Conservation (phyloP, 805 yeast genomes). For the Candida pseudoglaebosa region DNA sequence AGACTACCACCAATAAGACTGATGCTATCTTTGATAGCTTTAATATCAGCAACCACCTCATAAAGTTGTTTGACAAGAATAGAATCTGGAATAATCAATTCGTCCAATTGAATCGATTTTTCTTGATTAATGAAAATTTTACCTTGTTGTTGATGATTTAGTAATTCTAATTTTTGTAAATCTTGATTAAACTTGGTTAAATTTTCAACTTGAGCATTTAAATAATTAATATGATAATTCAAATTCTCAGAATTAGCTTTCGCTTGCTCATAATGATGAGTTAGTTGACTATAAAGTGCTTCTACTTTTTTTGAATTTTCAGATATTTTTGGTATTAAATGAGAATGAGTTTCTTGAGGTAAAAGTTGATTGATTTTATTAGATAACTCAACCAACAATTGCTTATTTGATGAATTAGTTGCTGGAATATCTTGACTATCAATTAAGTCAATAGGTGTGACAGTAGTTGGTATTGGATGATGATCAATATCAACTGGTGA, state of each 20-base stretch:
- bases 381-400: conserved; percentile 13
- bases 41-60: conserved; percentile 58
- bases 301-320: conserved; percentile 18
- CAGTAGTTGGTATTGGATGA: conserved; percentile 1
- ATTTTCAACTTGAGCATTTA: conserved; percentile 20
- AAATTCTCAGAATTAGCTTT: conserved; percentile 29
- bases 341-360: conserved; percentile 12
- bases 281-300: conserved; percentile 29
- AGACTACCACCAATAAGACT: conserved; percentile 54
- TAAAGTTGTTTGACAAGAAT: conserved; percentile 55
- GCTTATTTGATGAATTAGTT: conserved; percentile 3
- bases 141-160: conserved; percentile 18
- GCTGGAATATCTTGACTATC: conserved; percentile 14
- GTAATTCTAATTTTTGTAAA: conserved; percentile 20
- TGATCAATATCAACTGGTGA: conserved; percentile 3
- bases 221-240: conserved; percentile 25
- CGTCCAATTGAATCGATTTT: conserved; percentile 23
- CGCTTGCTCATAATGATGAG: conserved; percentile 34
- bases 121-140: conserved; percentile 14
- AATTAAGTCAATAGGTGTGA: conserved; percentile 13
- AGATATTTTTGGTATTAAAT: conserved; percentile 10
- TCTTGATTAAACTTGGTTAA: conserved; percentile 22
- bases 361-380: conserved; percentile 15
- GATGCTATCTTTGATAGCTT: conserved; percentile 67
- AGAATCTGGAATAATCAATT: conserved; percentile 38